phyloP scores from a whole-genome alignment of 805 yeast genomes.

The Kodamaea hsintzibuensis region DNA sequence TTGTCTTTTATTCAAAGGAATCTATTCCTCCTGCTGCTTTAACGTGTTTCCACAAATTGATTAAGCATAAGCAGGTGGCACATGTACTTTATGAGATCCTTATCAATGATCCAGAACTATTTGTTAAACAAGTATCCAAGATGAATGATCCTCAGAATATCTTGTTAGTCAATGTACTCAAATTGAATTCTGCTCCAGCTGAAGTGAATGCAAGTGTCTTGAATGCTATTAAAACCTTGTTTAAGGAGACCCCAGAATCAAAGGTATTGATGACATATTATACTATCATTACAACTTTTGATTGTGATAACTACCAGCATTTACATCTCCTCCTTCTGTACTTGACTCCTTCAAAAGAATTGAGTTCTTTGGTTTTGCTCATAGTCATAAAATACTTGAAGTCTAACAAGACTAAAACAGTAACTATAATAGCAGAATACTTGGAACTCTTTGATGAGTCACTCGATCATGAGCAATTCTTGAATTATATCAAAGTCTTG shows the following conservation, averaged over 20 bases:
- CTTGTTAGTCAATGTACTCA: conserved; percentile 16
- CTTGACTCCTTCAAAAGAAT: conserved; percentile 17
- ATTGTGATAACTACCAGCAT: conserved; percentile 20
- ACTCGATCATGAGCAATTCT: conserved; percentile 14
- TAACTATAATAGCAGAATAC: conserved; percentile 20
- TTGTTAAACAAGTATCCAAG: conserved; percentile 15
- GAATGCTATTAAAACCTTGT: conserved; percentile 9
- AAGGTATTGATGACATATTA: conserved; percentile 20
- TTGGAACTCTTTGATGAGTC: conserved; percentile 20
- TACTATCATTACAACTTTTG: conserved; percentile 21
- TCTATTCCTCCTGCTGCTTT: neutral
- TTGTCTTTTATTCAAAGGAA: neutral
- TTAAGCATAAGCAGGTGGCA: neutral
- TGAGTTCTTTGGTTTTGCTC: conserved; percentile 20
- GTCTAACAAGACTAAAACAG: conserved; percentile 14
- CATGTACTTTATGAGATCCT: conserved; percentile 17
- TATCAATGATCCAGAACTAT: conserved; percentile 17
- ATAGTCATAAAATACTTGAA: conserved; percentile 23
- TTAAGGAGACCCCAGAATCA: conserved; percentile 2
- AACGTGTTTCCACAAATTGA: neutral
- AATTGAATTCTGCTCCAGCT: neutral
- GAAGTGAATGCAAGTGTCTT: conserved; percentile 4
- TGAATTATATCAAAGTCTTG: conserved; percentile 22
- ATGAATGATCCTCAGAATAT: conserved; percentile 18
- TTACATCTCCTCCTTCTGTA: conserved; percentile 19